Conservation (phyloP, 2,329 filamentous ascomycete species). For the Neonectria magnoliae region DNA sequence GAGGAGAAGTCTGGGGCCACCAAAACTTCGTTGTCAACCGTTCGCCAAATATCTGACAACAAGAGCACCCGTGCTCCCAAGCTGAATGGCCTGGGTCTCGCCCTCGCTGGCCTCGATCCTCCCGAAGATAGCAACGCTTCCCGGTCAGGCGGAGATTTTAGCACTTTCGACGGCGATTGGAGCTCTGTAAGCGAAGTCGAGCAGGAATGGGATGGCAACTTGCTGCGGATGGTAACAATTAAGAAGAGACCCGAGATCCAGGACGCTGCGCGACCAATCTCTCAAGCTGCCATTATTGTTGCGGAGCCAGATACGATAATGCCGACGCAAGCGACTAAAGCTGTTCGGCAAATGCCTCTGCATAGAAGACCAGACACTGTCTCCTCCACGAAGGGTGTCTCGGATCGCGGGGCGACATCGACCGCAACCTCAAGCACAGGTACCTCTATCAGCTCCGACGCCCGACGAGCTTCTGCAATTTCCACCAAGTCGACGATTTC, state of each 20-base stretch:
- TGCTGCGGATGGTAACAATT: slow-evolving; percentile 63
- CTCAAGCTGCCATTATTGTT: slow-evolving; percentile 51
- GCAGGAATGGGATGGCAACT: slow-evolving; percentile 65
- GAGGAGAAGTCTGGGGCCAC: slow-evolving; percentile 56
- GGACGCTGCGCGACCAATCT: slow-evolving; percentile 38
- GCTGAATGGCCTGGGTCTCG: slow-evolving; percentile 53
- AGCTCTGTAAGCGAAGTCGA: slow-evolving; percentile 58
- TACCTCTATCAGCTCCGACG: slow-evolving; percentile 54
- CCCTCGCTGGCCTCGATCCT: slow-evolving; percentile 54
- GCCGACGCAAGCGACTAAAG: slow-evolving; percentile 63
- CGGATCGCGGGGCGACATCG: slow-evolving; percentile 36
- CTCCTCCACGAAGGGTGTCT: slow-evolving; percentile 35
- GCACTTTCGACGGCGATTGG: slow-evolving; percentile 70
- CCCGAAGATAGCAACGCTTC: slow-evolving; percentile 54
- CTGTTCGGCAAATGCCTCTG: slow-evolving; percentile 58
- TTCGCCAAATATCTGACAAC: slow-evolving; percentile 50
- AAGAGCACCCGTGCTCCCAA: slow-evolving; percentile 30
- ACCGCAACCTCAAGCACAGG: slow-evolving; percentile 51
- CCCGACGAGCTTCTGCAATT: slow-evolving; percentile 62
- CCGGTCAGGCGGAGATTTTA: slow-evolving; percentile 59
- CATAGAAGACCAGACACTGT: slow-evolving; percentile 51
- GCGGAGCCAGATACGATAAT: slow-evolving; percentile 59
- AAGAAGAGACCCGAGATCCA: slow-evolving; percentile 55
- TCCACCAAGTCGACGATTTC: slow-evolving; percentile 66
- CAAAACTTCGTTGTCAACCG: slow-evolving; percentile 56